A percentile compares a stretch with the other conserved stretches of the same genome.
Evolutionary conservation across 2,329 filamentous ascomycete species (phyloP).

Genomic region (Lecanicillium sp.): DNA sequence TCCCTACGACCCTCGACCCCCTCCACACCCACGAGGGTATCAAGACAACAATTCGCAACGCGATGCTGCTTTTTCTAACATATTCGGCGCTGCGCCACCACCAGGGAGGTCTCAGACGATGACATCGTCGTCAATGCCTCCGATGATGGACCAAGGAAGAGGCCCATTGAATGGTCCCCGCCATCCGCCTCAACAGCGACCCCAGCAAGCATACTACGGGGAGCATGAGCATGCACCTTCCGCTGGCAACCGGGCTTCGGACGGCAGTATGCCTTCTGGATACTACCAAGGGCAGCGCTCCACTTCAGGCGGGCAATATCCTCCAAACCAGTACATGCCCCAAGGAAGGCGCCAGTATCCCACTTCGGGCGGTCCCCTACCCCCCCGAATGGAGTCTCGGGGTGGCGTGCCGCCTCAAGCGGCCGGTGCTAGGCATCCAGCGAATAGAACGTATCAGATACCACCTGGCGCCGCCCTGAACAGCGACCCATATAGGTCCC

Average conservation of each 20-base stretch:
- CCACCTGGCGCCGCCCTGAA: constrained; percentile 67
- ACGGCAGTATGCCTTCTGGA: constrained; percentile 40
- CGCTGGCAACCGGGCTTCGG: constrained; percentile 30
- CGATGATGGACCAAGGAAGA: constrained; percentile 49
- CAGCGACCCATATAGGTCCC: constrained; percentile 81
- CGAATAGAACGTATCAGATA: constrained; percentile 57
- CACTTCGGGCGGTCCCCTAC: constrained; percentile 43
- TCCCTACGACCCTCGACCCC: constrained; percentile 44
- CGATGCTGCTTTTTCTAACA: constrained; percentile 93
- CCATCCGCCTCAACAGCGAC: constrained; percentile 54
- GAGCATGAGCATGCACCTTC: constrained; percentile 24
- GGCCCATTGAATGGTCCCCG: constrained; percentile 48
- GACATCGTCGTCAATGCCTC: constrained; percentile 64
- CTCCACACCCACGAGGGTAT: constrained; percentile 43
- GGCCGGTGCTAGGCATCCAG: constrained; percentile 35
- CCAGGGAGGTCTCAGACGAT: constrained; percentile 92
- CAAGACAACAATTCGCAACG: constrained; percentile 60
- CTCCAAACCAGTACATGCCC: constrained; percentile 42
- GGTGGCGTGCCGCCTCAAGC: constrained; percentile 38
- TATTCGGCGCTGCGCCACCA: constrained; percentile 83
- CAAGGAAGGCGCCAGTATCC: constrained; percentile 43
- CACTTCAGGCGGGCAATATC: constrained; percentile 37
- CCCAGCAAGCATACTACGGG: constrained; percentile 31
- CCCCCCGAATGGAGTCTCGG: constrained; percentile 59
- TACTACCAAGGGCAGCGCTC: constrained; percentile 51